Percentiles rank a stretch among this genome's conserved stretches.
Conservation (phyloP, 768 basidiomycete species). For the Tylopilus balloui region DNA sequence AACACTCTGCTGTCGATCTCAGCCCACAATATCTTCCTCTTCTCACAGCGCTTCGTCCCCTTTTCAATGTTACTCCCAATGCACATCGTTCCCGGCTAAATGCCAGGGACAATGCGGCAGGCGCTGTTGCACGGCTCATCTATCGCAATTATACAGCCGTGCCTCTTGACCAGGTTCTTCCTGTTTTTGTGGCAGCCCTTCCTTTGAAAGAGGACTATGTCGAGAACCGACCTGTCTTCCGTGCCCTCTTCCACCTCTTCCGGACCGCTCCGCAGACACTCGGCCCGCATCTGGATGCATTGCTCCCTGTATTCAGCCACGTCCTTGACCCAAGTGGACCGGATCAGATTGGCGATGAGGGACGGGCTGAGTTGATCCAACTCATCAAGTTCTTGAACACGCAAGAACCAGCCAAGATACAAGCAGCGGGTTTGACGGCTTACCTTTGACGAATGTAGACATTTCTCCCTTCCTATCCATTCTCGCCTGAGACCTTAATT, state of each 20-base stretch:
- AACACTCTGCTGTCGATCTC: constrained; percentile 79
- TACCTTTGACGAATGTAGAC: constrained; percentile 45
- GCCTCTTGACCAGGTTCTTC: constrained; percentile 88
- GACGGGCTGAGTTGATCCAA: constrained; percentile 68
- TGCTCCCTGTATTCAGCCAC: constrained; percentile 74
- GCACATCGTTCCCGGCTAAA: constrained; percentile 66
- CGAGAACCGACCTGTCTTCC: constrained; percentile 88
- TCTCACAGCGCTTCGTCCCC: constrained; percentile 72
- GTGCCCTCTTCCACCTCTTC: constrained; percentile 85
- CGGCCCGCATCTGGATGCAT: constrained; percentile 68
- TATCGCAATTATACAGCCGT: constrained; percentile 70
- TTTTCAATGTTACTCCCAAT: constrained; percentile 66
- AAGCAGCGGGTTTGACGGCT: constrained; percentile 65
- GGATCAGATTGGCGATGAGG: constrained; percentile 80
- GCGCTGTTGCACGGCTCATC: constrained; percentile 87
- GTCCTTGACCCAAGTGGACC: constrained; percentile 72
- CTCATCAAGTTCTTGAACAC: constrained; percentile 68
- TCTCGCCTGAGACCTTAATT: too few species aligned
- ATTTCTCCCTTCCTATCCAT: background rate
- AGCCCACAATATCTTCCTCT: constrained; percentile 75
- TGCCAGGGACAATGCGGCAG: constrained; percentile 95
- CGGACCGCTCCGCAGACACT: constrained; percentile 66
- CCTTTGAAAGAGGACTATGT: constrained; percentile 85
- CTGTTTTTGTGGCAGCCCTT: constrained; percentile 73
- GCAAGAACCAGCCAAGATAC: constrained; percentile 74